These are phyloP conservation scores for Physcomitrium patens DNA, from an alignment of 225 moss, liverwort and hornwort genomes.

Conservation along the genomic window DNA sequence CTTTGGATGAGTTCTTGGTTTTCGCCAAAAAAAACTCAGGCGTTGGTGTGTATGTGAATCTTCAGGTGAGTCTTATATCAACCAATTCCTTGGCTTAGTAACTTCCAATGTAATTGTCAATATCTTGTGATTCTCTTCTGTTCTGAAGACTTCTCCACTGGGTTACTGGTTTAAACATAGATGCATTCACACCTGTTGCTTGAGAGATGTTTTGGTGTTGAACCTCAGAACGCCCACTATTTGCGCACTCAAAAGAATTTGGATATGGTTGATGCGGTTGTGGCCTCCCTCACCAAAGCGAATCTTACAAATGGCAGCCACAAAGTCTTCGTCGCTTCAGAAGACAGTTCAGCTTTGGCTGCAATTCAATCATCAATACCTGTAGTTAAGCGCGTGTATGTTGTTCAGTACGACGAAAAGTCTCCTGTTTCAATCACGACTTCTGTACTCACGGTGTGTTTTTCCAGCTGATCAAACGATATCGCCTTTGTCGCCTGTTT, in stretches of 20 bases:
- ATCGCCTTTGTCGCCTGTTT: background rate
- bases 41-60: constrained; percentile 50
- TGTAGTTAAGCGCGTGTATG: constrained; percentile 61
- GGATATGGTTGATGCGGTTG: constrained; percentile 77
- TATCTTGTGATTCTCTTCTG: background rate
- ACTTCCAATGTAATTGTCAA: background rate
- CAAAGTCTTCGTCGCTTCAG: constrained; percentile 69
- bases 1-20: constrained; percentile 56
- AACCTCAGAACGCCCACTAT: constrained; percentile 76
- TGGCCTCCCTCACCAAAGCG: constrained; percentile 56
- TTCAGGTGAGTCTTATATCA: constrained; percentile 38
- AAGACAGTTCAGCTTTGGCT: constrained; percentile 82
- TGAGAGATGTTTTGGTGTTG: constrained; percentile 19
- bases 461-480: background rate
- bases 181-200: background rate
- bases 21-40: constrained; percentile 54
- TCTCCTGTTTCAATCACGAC: constrained; percentile 29
- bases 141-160: constrained; percentile 5
- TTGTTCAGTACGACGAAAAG: background rate
- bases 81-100: background rate
- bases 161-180: background rate
- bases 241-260: constrained; percentile 56
- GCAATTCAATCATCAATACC: constrained; percentile 61
- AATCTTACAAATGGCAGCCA: constrained; percentile 63
- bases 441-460: constrained; percentile 41